phyloP scores from a whole-genome alignment of 2,329 filamentous ascomycete species.

The Cadophora sp. region DNA sequence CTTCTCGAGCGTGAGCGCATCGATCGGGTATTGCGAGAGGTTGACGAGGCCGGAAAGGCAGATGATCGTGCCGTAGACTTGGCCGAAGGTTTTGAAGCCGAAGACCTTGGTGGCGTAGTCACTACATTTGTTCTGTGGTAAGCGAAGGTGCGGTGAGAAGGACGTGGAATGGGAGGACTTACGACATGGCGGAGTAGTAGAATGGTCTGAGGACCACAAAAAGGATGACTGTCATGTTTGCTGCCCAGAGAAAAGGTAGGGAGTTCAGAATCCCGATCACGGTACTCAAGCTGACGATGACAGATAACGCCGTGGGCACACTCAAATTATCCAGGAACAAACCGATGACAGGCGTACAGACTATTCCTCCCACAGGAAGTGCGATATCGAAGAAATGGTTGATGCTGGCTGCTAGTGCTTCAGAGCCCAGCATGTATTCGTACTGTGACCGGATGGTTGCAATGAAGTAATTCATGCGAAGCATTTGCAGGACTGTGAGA shows the following conservation, averaged over 20 bases:
- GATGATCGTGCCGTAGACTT: constrained; percentile 22
- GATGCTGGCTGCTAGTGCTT: constrained; percentile 14
- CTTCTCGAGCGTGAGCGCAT: constrained; percentile 20
- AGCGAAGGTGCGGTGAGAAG: neutral
- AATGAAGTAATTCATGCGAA: constrained; percentile 26
- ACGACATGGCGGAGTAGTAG: constrained; percentile 28
- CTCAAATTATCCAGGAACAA: constrained; percentile 23
- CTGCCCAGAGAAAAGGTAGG: constrained; percentile 21
- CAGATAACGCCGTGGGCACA: constrained; percentile 11
- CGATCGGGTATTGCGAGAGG: constrained; percentile 21
- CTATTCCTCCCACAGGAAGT: constrained; percentile 20
- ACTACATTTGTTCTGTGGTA: neutral
- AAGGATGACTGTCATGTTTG: constrained; percentile 17
- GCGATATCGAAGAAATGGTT: constrained; percentile 24
- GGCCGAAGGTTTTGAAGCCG: constrained; percentile 24
- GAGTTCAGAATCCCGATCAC: constrained; percentile 21
- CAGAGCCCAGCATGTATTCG: constrained; percentile 23
- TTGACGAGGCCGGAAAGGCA: constrained; percentile 25
- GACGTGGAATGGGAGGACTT: constrained; percentile 7
- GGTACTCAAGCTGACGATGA: constrained; percentile 22
- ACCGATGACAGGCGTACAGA: constrained; percentile 23
- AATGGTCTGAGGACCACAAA: constrained; percentile 21
- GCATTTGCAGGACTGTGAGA: constrained; percentile 22
- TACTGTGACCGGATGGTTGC: constrained; percentile 24
- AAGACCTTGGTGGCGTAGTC: constrained; percentile 26